Base-by-base conservation (phyloP, 495 filamentous ascomycete species). In the Penicillium odoratum region DNA sequence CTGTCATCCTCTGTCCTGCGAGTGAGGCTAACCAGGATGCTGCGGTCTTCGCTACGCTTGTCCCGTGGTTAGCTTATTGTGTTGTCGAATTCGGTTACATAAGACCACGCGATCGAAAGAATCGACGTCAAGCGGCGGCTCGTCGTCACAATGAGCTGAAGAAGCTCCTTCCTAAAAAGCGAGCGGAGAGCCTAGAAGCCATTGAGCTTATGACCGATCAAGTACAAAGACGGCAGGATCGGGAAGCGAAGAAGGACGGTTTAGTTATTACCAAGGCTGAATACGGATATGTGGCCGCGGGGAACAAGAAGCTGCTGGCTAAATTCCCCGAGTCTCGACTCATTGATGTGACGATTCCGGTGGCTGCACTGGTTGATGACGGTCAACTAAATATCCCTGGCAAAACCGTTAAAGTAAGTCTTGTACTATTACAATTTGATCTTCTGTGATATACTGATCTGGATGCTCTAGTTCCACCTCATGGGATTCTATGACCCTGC, bases 401-500 rank as follows among this genome's bases (percentile, higher is more conserved):
- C 38, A 69, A 75, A 3, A 70, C 68, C 8, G 64, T 71, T 45
- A 81, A 80, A 66, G 76, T 78, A 52, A 65, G 69, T 59, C 11
- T 16, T 42, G 11, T 28, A 16, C 8, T 38, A 36, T n/a, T 9
- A 5, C 10, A 26, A 50, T 15, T 36, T 21, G 38, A 48, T 28
- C 25, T 30, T 7, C 36, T 34, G 5, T 25, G 31, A 15, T 30
- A 51, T 54, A 40, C 57, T 71, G 48, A 71, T 49, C 45, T 30
- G 18, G 11, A 42, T 63, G 26, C 40, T 51, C 16, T 66, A 78
- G 81, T 78, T 77, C 55, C 69, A 81, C 61, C 70, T 85, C 15
- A 61, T 82, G 6, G 83, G 83, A 3, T 85, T 85, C 65, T 72
- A 84, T 63, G 83, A 86, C 53, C 83, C 82, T 8, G 80, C 79